Conservation (phyloP, 202 grass and related monocot species). For the Carex arenaria region DNA sequence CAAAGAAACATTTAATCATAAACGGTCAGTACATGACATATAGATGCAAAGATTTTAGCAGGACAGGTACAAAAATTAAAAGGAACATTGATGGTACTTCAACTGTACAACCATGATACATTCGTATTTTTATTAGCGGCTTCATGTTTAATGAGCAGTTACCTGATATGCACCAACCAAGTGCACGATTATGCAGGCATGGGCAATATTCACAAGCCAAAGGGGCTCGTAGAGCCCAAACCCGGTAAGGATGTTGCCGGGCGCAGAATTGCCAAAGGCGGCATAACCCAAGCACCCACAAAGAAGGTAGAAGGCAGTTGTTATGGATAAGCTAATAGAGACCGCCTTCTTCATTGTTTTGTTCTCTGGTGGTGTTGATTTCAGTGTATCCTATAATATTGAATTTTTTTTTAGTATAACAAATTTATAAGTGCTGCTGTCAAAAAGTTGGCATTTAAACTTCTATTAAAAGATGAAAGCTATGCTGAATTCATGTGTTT, state of each 20-base stretch:
- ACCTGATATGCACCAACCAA: conserved; percentile 85
- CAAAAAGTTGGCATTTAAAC: not conserved
- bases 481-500: not conserved
- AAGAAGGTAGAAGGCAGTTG: conserved; percentile 75
- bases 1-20: not conserved
- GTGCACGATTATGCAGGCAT: conserved; percentile 77
- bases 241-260: conserved; percentile 83
- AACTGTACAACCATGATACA: not conserved
- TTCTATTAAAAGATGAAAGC: not conserved
- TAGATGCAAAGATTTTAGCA: not conserved
- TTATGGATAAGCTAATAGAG: conserved; percentile 56
- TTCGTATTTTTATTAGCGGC: not conserved
- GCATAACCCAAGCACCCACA: conserved; percentile 80
- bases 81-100: not conserved
- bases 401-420: not conserved
- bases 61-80: not conserved
- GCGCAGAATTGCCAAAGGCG: conserved; percentile 61
- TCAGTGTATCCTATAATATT: conserved; percentile 64
- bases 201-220: conserved; percentile 84
- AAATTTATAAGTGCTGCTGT: not conserved
- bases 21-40: not conserved
- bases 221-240: conserved; percentile 88
- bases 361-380: conserved; percentile 70
- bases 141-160: conserved; percentile 1
- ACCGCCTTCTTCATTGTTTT: conserved; percentile 83